Percentiles rank a stretch among this genome's conserved stretches.
Evolutionary conservation across 192 early-diverging fungal genomes (phyloP).

Genomic region (Backusella liffmaniae): DNA sequence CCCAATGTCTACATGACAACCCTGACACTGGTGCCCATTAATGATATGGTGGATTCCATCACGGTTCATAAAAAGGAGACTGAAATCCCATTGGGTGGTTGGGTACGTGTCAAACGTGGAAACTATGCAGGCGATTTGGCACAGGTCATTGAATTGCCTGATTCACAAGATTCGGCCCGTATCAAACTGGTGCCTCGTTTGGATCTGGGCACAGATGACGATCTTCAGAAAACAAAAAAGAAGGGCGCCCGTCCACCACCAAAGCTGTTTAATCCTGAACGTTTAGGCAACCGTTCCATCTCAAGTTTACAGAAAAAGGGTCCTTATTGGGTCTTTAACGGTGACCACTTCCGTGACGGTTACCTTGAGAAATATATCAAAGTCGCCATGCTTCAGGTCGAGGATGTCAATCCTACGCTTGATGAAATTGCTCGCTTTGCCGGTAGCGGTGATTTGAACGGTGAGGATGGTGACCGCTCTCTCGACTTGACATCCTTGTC

Average conservation of each 20-base stretch:
- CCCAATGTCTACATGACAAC: constrained; percentile 69
- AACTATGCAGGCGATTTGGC: constrained; percentile 94
- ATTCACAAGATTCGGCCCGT: constrained; percentile 62
- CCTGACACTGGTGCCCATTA: constrained; percentile 82
- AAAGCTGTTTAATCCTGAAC: constrained; percentile 73
- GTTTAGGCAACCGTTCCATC: constrained; percentile 37
- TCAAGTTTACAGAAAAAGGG: constrained; percentile 55
- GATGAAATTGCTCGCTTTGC: constrained; percentile 90
- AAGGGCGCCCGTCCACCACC: constrained; percentile 64
- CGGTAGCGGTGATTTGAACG: constrained; percentile 66
- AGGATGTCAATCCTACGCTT: constrained; percentile 81
- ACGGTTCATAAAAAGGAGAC: constrained; percentile 65
- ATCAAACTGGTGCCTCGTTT: constrained; percentile 77
- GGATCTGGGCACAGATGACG: constrained; percentile 54
- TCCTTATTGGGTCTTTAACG: constrained; percentile 56
- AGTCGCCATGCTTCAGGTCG: constrained; percentile 55
- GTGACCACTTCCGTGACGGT: constrained; percentile 67
- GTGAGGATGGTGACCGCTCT: constrained; percentile 50
- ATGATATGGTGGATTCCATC: constrained; percentile 90
- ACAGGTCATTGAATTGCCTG: constrained; percentile 66
- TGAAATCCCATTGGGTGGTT: constrained; percentile 66
- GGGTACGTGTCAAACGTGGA: constrained; percentile 90
- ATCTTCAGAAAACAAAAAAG: constrained; percentile 59
- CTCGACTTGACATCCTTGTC: constrained; percentile 33
- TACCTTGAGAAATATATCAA: constrained; percentile 86